Base-by-base conservation (phyloP, 148 eudicot genomes). In the Camellia japonica region DNA sequence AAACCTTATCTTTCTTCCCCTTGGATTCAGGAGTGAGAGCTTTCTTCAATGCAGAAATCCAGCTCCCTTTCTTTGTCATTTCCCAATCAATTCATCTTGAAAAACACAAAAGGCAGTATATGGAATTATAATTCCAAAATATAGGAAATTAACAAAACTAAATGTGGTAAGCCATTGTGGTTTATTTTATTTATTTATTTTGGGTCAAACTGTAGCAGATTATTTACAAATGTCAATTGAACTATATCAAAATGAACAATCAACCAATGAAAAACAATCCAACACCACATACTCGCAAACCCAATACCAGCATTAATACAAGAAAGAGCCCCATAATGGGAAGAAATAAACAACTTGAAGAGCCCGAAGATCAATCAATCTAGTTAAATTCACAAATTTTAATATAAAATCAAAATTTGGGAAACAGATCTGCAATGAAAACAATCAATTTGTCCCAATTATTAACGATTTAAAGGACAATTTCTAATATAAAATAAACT, bases 11-110 rank as follows among this genome's bases (percentile, higher is more conserved):
- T 60, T 89, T 90, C 85, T 91, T 90, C 79, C 88, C 89, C 79
- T 85, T 86, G 52, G 93, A 76, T 62, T 89, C 90, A 63, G 93
- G 91, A 77, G 90, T 88, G 73, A 92, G 78, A 81, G 87, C 93
- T 77, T 88, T 94, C 87, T 87, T 94, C 68, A 94, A 91, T 9
- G 97, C 89, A 84, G 93, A 86, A 69, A 92, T 78, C 92, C 91
- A 92, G 42, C 94, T 84, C 80, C 90, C 88, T 88, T 86, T 92
- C 88, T 85, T 92, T 86, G 94, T 93, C 98, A 92, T 90, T 90
- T 78, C 74, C 86, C 60, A 79, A 70, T 85, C 88, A 86, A 84
- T 74, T 77, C 84, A 79, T 89, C 85, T 81, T 77, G 52, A 12
- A 30, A 69, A 70, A 70, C 74, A 82, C 81, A 42, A 54, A 67